These are phyloP conservation scores for Taiwanofungus camphoratus DNA, from an alignment of 1,284 basidiomycete genomes.

Conservation along the genomic window DNA sequence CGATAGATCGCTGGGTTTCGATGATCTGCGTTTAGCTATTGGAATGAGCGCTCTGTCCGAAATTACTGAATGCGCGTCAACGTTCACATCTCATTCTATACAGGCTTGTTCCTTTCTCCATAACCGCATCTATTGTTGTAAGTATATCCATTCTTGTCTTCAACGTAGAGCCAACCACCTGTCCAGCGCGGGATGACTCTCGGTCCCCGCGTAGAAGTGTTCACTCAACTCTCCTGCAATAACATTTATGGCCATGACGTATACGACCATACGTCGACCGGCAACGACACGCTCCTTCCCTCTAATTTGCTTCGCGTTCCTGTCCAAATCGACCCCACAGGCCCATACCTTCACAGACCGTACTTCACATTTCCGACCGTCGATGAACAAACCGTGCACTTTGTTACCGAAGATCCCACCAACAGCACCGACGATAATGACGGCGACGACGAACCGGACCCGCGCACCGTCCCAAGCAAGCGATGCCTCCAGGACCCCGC, in stretches of 20 bases:
- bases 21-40: too few relatives aligned
- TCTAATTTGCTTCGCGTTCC: slow-evolving; percentile 9
- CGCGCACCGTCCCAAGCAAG: slow-evolving; percentile 42
- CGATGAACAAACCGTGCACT: slow-evolving; percentile 2
- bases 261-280: slow-evolving; percentile 34
- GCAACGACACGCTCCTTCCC: slow-evolving; percentile 12
- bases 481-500: slow-evolving; percentile 56
- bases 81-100: slow-evolving; percentile 3
- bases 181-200: slow-evolving; percentile 72
- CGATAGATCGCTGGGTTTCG: too few relatives aligned
- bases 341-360: slow-evolving; percentile 20
- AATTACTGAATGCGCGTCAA: neutral
- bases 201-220: slow-evolving; percentile 71
- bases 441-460: slow-evolving; percentile 42
- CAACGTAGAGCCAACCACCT: slow-evolving; percentile 7
- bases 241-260: slow-evolving; percentile 39
- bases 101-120: slow-evolving; percentile 72
- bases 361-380: slow-evolving; percentile 7
- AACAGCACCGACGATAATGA: slow-evolving; percentile 19
- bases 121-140: slow-evolving; percentile 60
- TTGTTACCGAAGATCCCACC: neutral
- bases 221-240: slow-evolving; percentile 70
- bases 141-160: slow-evolving; percentile 22
- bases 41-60: neutral
- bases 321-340: slow-evolving; percentile 31